Percentiles rank a stretch among this genome's conserved stretches.
phyloP scores from a whole-genome alignment of 768 basidiomycete genomes.

The Gloeophyllum trabeum region DNA sequence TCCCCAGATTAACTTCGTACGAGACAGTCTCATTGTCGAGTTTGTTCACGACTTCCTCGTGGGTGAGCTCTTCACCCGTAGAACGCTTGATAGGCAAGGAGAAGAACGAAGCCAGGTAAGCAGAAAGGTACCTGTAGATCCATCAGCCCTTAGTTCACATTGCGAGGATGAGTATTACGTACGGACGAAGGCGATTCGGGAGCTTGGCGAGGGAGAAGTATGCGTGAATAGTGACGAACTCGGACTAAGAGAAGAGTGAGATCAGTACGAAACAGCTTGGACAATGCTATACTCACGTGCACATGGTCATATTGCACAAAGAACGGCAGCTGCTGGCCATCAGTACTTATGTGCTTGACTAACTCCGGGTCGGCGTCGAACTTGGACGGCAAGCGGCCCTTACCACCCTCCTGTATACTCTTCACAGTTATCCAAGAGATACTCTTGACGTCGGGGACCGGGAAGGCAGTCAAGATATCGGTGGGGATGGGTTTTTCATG shows the following conservation, averaged over 20 bases:
- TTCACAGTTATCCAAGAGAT: conserved; percentile 87
- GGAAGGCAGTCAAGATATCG: conserved; percentile 74
- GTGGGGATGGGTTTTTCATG: conserved; percentile 76
- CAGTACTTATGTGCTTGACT: conserved; percentile 49
- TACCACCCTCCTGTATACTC: conserved; percentile 51
- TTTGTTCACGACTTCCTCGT: conserved; percentile 86
- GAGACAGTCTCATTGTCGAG: conserved; percentile 88
- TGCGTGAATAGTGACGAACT: conserved; percentile 78
- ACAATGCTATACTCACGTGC: conserved; percentile 38
- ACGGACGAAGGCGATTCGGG: conserved; percentile 70
- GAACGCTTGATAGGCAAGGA: conserved; percentile 69
- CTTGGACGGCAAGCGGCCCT: conserved; percentile 25
- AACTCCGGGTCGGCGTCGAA: conserved; percentile 31
- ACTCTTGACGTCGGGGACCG: conserved; percentile 81
- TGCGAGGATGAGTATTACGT: conserved; percentile 15
- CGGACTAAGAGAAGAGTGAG: conserved; percentile 44
- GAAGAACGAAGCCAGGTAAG: conserved; percentile 81
- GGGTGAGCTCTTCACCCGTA: conserved; percentile 58
- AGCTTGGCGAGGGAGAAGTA: conserved; percentile 69
- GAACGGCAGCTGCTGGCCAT: conserved; percentile 66
- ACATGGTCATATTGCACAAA: conserved; percentile 94
- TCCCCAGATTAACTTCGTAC: conserved; percentile 64
- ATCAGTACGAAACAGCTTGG: neutral
- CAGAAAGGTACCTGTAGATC: conserved; percentile 51
- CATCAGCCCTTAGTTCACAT: conserved; percentile 3